phyloP scores from a whole-genome alignment of 2,329 filamentous ascomycete species.

The Didymellaceae sp. region DNA sequence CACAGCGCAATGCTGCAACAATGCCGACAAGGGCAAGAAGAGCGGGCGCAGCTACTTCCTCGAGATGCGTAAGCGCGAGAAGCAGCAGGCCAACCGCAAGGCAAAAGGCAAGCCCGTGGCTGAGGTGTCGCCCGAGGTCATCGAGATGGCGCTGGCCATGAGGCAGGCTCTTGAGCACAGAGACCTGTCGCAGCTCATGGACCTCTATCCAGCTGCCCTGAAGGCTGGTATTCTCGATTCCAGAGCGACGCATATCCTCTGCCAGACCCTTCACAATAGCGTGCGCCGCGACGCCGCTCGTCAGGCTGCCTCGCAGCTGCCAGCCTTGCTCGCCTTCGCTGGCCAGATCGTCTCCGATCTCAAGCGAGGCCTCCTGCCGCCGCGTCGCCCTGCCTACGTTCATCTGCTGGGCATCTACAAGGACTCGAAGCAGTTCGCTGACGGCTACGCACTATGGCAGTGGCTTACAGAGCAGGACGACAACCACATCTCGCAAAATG shows the following conservation, averaged over 20 bases:
- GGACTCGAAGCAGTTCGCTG: slow-evolving; percentile 50
- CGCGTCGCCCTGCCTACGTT: slow-evolving; percentile 50
- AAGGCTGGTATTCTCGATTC: slow-evolving; percentile 17
- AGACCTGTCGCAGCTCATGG: slow-evolving; percentile 28
- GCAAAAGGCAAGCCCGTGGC: neutral
- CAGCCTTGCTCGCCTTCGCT: slow-evolving; percentile 39
- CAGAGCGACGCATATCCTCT: slow-evolving; percentile 41
- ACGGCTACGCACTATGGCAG: slow-evolving; percentile 54
- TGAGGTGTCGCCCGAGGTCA: slow-evolving; percentile 1
- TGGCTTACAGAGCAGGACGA: slow-evolving; percentile 56
- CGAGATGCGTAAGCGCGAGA: slow-evolving; percentile 12
- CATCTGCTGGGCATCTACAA: slow-evolving; percentile 58
- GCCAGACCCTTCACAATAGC: slow-evolving; percentile 46
- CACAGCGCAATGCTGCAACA: slow-evolving; percentile 22
- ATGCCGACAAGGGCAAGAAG: slow-evolving; percentile 15
- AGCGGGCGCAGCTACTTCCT: slow-evolving; percentile 15
- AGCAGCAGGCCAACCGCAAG: slow-evolving; percentile 1
- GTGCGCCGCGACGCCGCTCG: slow-evolving; percentile 31
- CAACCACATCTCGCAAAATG: slow-evolving; percentile 48
- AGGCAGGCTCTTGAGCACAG: slow-evolving; percentile 26
- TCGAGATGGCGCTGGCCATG: slow-evolving; percentile 20
- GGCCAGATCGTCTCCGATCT: slow-evolving; percentile 58
- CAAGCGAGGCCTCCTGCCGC: slow-evolving; percentile 40
- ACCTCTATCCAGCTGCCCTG: slow-evolving; percentile 37
- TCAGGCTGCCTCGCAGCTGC: slow-evolving; percentile 4